Conservation (phyloP, 441 rosid genomes). For the Arabidopsis hybrid region DNA sequence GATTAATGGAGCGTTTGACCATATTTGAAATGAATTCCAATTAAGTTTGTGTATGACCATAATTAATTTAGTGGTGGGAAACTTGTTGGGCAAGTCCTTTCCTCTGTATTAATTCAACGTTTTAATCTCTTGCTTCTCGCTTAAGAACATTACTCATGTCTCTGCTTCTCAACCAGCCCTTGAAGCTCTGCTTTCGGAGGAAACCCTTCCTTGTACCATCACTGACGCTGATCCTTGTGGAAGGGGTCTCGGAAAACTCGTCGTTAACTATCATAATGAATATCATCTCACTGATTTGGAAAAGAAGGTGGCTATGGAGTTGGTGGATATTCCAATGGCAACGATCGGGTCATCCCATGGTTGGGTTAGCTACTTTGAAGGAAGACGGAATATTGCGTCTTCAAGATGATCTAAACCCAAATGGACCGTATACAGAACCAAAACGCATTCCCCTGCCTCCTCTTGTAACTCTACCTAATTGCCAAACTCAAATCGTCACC, state of each 20-base stretch:
- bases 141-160: too few species aligned
- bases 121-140: too few species aligned
- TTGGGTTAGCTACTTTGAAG: conserved; percentile 4
- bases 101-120: too few species aligned
- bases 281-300: neutral
- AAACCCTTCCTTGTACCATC: neutral
- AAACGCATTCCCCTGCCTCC: too few species aligned
- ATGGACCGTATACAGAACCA: too few species aligned
- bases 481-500: too few species aligned
- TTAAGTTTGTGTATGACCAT: neutral
- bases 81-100: too few species aligned
- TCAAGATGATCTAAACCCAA: too few species aligned
- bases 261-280: neutral
- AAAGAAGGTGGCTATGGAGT: neutral
- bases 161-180: too few species aligned
- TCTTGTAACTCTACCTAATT: too few species aligned
- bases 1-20: neutral
- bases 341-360: neutral
- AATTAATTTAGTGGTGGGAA: too few species aligned
- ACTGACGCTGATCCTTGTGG: neutral
- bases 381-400: neutral
- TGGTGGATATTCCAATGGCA: neutral
- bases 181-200: too few species aligned
- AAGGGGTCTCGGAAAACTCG: neutral
- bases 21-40: neutral